Percentiles rank a stretch among this genome's conserved stretches.
Evolutionary conservation across 1,284 basidiomycete genomes (phyloP).

Genomic region (Mycosarcoma maydis): DNA sequence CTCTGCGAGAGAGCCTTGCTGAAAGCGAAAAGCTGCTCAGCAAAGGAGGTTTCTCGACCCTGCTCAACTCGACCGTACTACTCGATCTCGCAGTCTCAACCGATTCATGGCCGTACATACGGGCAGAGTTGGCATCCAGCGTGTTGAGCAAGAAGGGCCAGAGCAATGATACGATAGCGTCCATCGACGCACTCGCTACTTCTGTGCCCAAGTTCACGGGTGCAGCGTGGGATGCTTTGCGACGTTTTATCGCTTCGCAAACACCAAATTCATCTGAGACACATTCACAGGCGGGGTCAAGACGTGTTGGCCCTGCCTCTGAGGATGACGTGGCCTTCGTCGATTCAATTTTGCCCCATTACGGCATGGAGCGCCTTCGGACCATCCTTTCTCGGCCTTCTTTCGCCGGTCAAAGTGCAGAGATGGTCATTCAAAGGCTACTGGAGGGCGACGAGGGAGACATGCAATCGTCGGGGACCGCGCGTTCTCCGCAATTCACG

Average conservation of each 20-base stretch:
- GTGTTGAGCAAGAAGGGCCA: constrained; percentile 8
- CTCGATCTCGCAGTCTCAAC: constrained; percentile 35
- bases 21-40: constrained; percentile 18
- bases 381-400: constrained; percentile 25
- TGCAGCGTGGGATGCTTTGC: constrained; percentile 34
- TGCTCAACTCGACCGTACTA: constrained; percentile 31
- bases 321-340: constrained; percentile 34
- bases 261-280: not conserved
- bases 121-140: constrained; percentile 10
- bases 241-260: constrained; percentile 10
- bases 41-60: constrained; percentile 14
- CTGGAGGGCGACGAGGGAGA: constrained; percentile 44
- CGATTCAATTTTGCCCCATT: constrained; percentile 44
- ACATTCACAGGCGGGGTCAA: not conserved
- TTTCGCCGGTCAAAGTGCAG: constrained; percentile 32
- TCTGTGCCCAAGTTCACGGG: constrained; percentile 33
- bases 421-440: constrained; percentile 41
- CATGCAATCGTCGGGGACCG: not conserved
- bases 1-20: constrained; percentile 5
- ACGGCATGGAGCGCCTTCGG: constrained; percentile 27
- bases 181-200: constrained; percentile 27
- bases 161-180: constrained; percentile 10
- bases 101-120: constrained; percentile 24
- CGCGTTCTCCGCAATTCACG: not conserved
- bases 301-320: not conserved